phyloP scores from a whole-genome alignment of 2,329 filamentous ascomycete species.

The Colletotrichum horii region DNA sequence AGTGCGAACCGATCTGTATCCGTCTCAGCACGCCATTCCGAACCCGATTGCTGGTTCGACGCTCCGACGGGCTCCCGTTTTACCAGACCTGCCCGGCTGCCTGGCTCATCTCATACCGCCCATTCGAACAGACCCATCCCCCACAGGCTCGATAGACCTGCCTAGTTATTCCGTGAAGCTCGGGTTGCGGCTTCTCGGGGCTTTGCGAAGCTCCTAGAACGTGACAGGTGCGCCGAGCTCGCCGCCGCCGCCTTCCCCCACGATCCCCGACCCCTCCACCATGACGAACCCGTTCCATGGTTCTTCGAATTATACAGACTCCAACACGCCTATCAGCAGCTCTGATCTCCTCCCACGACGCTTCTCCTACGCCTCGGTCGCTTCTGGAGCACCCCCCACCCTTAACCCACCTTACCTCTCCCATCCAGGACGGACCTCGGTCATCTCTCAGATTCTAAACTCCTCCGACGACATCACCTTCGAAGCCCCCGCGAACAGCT shows the following conservation, averaged over 20 bases:
- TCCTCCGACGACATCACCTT: constrained; percentile 44
- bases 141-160: not conserved
- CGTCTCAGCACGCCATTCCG: constrained; percentile 14
- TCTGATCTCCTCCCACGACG: constrained; percentile 37
- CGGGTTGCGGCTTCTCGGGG: constrained; percentile 10
- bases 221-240: constrained; percentile 14
- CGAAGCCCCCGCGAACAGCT: constrained; percentile 33
- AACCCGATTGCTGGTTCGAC: constrained; percentile 6
- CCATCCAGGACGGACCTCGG: constrained; percentile 41
- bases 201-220: constrained; percentile 16
- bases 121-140: not conserved
- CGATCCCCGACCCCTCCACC: constrained; percentile 24
- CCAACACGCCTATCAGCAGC: constrained; percentile 29
- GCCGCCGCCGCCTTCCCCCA: constrained; percentile 1
- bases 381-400: constrained; percentile 40
- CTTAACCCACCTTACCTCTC: constrained; percentile 39
- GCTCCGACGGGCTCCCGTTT: not conserved
- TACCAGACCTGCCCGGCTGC: not conserved
- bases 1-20: constrained; percentile 6
- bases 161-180: constrained; percentile 1
- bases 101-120: not conserved
- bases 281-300: constrained; percentile 51
- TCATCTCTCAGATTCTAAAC: constrained; percentile 62
- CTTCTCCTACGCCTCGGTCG: constrained; percentile 48
- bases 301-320: constrained; percentile 37